Evolutionary conservation across 2,329 filamentous ascomycete species (phyloP), one percentile per base, ranked within the genome.

Genomic region (Scedosporium minutisporum): DNA sequence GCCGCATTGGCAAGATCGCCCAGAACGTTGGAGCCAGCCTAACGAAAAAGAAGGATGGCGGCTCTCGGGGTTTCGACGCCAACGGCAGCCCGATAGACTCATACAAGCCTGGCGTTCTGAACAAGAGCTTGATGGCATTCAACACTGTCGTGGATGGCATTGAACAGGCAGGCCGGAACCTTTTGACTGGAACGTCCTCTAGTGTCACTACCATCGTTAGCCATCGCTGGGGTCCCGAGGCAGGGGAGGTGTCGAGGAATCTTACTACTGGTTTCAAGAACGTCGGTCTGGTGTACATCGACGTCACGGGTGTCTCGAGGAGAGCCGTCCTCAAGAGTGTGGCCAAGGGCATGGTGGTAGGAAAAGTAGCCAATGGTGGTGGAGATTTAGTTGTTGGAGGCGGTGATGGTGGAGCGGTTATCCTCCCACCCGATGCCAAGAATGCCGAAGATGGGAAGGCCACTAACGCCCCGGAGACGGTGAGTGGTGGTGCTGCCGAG

Each of bases 71-170:
- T 1, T 83, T 82, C 64, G 90, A 90, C 64, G 84, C 87, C 64
- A 85, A 93, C 65, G 90, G 90, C 42, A 86, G 86, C 60, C 80
- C 82, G 3, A 71, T 84, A 6, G 78, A 82, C 1, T 74, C 73
- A 18, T 96, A 95, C 77, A 96, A 96, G 76, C 93, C 95, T 0
- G 93, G 95, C 4, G 77, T 99, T 33, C 77, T 99, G 67, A 99
- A 99, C 78, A 97, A 96, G 81, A 92, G 88, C 65, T 80, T 99
- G 78, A 97, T 99, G 79, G 95, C 95, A 0, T 97, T 97, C 74
- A 91, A 89, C 46, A 99, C 95, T 0, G 85, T 99, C 55, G 90
- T 92, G 25, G 95, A 99, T 70, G 95, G 95, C 44, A 89, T 97
- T 64, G 93, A 96, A 67, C 88, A 96, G 68, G 89, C 91, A 1